phyloP scores from a whole-genome alignment of 805 yeast genomes.

The Yamadazyma ubonensis region DNA sequence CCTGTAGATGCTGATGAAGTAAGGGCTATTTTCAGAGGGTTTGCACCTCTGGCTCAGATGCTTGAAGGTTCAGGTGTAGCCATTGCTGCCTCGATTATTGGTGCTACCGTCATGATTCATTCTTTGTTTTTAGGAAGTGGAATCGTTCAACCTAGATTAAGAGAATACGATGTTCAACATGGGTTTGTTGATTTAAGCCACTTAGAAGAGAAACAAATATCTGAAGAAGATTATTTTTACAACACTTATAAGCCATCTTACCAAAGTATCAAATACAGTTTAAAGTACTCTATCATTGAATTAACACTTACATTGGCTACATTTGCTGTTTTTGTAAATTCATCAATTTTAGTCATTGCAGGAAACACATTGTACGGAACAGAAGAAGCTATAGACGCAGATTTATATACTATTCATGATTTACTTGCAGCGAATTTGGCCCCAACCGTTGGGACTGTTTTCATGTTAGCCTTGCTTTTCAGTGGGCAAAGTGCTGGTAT shows the following conservation, averaged over 20 bases:
- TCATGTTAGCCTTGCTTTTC: slow-evolving; percentile 78
- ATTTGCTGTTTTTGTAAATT: slow-evolving; percentile 82
- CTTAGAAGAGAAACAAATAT: slow-evolving; percentile 13
- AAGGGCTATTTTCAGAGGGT: slow-evolving; percentile 43
- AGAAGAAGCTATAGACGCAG: slow-evolving; percentile 76
- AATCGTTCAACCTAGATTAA: slow-evolving; percentile 46
- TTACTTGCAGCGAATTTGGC: slow-evolving; percentile 62
- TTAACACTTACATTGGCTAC: slow-evolving; percentile 68
- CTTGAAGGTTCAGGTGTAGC: slow-evolving; percentile 43
- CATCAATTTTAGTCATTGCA: slow-evolving; percentile 77
- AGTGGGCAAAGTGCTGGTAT: slow-evolving; percentile 92
- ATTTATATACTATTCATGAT: slow-evolving; percentile 71
- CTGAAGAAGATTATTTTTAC: slow-evolving; percentile 33
- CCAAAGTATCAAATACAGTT: slow-evolving; percentile 69
- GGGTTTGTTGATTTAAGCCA: slow-evolving; percentile 29
- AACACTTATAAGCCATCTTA: slow-evolving; percentile 64
- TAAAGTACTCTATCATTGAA: slow-evolving; percentile 72
- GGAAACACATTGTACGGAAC: slow-evolving; percentile 75
- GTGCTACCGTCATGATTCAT: slow-evolving; percentile 55
- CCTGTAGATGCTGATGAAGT: slow-evolving; percentile 26
- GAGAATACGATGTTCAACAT: slow-evolving; percentile 43
- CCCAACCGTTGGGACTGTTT: slow-evolving; percentile 76
- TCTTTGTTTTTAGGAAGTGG: slow-evolving; percentile 50
- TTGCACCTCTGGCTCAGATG: slow-evolving; percentile 43
- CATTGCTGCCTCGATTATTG: slow-evolving; percentile 47